Percentiles rank a stretch among this genome's conserved stretches.
Conservation (phyloP, 139 green algal genomes). For the Volvox africanus region DNA sequence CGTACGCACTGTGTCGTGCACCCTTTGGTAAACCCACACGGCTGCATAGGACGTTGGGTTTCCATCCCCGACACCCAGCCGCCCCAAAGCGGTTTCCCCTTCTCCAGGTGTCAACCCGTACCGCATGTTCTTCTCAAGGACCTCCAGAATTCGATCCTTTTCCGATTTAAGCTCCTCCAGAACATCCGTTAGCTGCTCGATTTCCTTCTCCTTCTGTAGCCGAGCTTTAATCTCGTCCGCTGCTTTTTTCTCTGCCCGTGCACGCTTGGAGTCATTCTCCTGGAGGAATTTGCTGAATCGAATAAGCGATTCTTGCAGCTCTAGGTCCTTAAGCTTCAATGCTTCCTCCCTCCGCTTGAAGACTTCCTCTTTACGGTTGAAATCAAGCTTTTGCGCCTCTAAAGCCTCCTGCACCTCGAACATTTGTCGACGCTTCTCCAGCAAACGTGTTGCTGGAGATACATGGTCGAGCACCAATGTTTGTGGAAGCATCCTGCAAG, state of each 20-base stretch:
- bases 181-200: constrained; percentile 77
- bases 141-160: constrained; percentile 75
- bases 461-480: constrained; percentile 89
- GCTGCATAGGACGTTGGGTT: too few relatives aligned
- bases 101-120: constrained; percentile 16
- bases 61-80: too few relatives aligned
- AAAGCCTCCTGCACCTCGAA: constrained; percentile 95
- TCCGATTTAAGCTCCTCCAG: constrained; percentile 80
- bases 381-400: constrained; percentile 87
- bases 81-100: background rate
- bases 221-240: constrained; percentile 84
- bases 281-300: constrained; percentile 94
- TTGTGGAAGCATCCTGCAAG: constrained; percentile 59
- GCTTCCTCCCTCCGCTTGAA: constrained; percentile 87
- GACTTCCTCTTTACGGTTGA: constrained; percentile 86
- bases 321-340: constrained; percentile 91
- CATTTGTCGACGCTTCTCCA: constrained; percentile 95
- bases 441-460: constrained; percentile 87
- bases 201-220: constrained; percentile 86
- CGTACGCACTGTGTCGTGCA: too few relatives aligned
- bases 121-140: constrained; percentile 82
- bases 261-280: constrained; percentile 93
- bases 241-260: constrained; percentile 87
- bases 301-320: constrained; percentile 94
- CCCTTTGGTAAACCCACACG: too few relatives aligned